Evolutionary conservation across 345 rosid species (phyloP).

Genomic region (Excoecaria cochinchinensis): DNA sequence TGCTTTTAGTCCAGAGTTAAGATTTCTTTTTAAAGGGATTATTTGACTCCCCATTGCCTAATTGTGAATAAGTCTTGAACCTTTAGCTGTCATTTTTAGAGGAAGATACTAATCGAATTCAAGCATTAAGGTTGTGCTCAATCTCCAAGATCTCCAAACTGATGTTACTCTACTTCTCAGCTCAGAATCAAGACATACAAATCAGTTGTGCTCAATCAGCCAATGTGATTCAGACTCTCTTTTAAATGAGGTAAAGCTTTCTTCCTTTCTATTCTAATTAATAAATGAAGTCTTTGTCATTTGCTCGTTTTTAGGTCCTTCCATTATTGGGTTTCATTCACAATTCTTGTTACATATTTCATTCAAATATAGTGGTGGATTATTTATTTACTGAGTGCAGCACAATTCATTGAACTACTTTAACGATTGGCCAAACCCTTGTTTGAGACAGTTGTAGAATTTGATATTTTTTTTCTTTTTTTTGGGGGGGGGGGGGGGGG

Average conservation of each 20-base stretch:
- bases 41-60: background rate
- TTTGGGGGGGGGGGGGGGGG: no score
- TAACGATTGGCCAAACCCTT: background rate
- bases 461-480: background rate
- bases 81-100: background rate
- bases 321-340: background rate
- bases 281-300: background rate
- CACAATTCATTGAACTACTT: background rate
- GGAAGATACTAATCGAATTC: background rate
- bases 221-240: constrained; percentile 86
- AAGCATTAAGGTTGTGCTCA: constrained; percentile 16
- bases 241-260: constrained; percentile 66
- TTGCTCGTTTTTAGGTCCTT: background rate
- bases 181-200: constrained; percentile 83
- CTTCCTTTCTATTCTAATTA: background rate
- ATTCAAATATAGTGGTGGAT: background rate
- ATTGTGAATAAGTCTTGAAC: background rate
- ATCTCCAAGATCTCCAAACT: constrained; percentile 24
- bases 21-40: background rate
- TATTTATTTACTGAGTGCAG: background rate
- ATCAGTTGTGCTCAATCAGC: constrained; percentile 92
- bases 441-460: background rate
- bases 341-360: background rate
- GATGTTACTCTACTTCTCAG: constrained; percentile 50
- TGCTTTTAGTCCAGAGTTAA: background rate